phyloP scores from a whole-genome alignment of 257 asterid genomes.

The Sherardia arvensis region DNA sequence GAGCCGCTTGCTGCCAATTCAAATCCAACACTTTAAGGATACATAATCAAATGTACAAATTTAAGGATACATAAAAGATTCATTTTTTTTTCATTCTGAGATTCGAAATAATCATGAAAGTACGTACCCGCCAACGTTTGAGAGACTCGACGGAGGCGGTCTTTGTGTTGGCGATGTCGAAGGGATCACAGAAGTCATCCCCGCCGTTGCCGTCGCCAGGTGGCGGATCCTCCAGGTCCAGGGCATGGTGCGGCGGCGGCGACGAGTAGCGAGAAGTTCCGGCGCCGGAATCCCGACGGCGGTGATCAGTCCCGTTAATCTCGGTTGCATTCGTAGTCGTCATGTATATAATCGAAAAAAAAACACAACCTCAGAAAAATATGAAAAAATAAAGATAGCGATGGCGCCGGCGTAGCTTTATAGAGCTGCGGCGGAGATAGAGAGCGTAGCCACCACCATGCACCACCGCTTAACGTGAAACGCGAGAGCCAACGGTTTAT shows the following conservation, averaged over 20 bases:
- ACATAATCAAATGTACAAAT: no score
- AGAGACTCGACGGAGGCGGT: constrained; percentile 63
- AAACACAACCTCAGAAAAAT: neutral
- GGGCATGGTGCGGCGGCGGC: neutral
- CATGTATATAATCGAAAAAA: no score
- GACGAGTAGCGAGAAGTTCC: neutral
- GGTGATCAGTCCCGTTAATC: constrained; percentile 1
- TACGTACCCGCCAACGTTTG: constrained; percentile 90
- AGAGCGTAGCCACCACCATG: constrained; percentile 3
- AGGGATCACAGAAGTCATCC: constrained; percentile 60
- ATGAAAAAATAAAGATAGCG: constrained; percentile 26
- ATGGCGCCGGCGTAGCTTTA: constrained; percentile 24
- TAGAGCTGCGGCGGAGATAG: neutral
- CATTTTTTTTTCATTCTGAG: neutral
- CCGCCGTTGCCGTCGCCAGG: neutral
- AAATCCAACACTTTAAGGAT: neutral
- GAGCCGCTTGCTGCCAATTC: constrained; percentile 87
- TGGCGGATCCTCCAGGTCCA: constrained; percentile 1
- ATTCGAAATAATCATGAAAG: no score
- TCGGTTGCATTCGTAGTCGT: constrained; percentile 8
- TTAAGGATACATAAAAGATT: neutral
- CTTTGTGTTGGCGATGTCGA: constrained; percentile 69
- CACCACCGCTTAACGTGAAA: neutral
- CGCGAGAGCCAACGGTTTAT: neutral
- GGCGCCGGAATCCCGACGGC: neutral